phyloP scores from a whole-genome alignment of 2,329 filamentous ascomycete genomes.

The Hymenoscyphus albidus region DNA sequence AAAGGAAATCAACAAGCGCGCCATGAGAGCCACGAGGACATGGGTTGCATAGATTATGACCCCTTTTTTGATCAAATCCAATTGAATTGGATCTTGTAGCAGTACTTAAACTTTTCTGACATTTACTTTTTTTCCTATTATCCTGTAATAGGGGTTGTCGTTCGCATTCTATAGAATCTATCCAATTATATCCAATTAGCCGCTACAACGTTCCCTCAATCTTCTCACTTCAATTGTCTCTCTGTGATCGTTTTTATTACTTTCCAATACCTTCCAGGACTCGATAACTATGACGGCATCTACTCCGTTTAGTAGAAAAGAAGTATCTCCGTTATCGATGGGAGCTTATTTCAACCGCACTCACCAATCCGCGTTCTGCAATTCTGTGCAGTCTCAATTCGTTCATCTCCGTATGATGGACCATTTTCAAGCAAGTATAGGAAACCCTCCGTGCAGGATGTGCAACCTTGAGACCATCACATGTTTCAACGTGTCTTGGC shows the following conservation, averaged over 20 bases:
- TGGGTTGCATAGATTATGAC: not conserved
- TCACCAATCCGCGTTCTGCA: too few relatives aligned
- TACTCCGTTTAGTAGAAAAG: too few relatives aligned
- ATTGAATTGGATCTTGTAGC: slow-evolving; percentile 1
- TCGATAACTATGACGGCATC: not conserved
- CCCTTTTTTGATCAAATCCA: not conserved
- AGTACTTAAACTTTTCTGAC: slow-evolving; percentile 2
- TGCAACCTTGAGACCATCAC: too few relatives aligned
- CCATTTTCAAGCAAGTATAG: too few relatives aligned
- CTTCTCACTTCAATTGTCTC: not conserved
- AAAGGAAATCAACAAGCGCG: slow-evolving; percentile 8
- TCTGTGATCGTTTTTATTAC: not conserved
- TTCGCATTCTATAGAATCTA: not conserved
- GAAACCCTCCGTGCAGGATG: too few relatives aligned
- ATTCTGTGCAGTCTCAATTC: too few relatives aligned
- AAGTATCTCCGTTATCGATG: too few relatives aligned
- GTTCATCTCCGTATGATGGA: too few relatives aligned
- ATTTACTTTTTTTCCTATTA: slow-evolving; percentile 6
- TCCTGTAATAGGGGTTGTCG: not conserved
- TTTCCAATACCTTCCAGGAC: not conserved
- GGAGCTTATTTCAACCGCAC: too few relatives aligned
- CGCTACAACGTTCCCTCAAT: not conserved
- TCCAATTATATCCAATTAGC: not conserved
- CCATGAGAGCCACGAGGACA: not conserved
- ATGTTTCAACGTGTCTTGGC: too few relatives aligned